A percentile compares a stretch with the other conserved stretches of the same genome.
Evolutionary conservation across 1,284 basidiomycete genomes (phyloP).

Genomic region (Ceratobasidium sp.): DNA sequence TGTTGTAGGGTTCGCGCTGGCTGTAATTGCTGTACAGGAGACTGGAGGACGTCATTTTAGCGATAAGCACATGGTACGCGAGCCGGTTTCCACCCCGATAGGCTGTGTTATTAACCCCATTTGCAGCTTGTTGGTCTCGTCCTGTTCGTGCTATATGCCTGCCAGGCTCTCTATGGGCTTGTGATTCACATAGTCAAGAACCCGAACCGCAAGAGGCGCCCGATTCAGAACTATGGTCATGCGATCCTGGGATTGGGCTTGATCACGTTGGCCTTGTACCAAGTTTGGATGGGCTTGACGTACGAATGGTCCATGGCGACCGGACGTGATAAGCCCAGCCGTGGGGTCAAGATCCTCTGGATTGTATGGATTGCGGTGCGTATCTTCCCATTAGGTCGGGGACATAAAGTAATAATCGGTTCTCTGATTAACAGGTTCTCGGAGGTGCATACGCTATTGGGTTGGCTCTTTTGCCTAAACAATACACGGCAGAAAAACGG

Average conservation of each 20-base stretch:
- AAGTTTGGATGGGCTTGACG: slow-evolving; percentile 52
- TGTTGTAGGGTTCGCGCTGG: slow-evolving; percentile 46
- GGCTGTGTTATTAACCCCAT: background rate
- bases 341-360: slow-evolving; percentile 43
- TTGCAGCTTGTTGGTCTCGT: slow-evolving; percentile 43
- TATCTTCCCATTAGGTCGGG: slow-evolving; percentile 25
- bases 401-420: background rate
- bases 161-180: slow-evolving; percentile 43
- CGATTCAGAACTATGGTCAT: slow-evolving; percentile 48
- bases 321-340: slow-evolving; percentile 29
- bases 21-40: slow-evolving; percentile 17
- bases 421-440: slow-evolving; percentile 31
- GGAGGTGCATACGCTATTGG: slow-evolving; percentile 41
- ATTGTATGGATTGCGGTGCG: slow-evolving; percentile 45
- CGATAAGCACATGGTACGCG: slow-evolving; percentile 42
- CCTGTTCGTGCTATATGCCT: slow-evolving; percentile 46
- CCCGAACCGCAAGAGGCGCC: slow-evolving; percentile 47
- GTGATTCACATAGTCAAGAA: slow-evolving; percentile 47
- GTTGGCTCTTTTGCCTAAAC: slow-evolving; percentile 43
- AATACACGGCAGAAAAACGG: slow-evolving; percentile 30
- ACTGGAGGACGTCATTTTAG: slow-evolving; percentile 24
- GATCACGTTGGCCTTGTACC: slow-evolving; percentile 39
- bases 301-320: slow-evolving; percentile 37
- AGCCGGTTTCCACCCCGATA: background rate
- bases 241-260: slow-evolving; percentile 52